These are phyloP conservation scores for Arthrinium puccinioides DNA, from an alignment of 2,329 filamentous ascomycete genomes.

Conservation along the genomic window DNA sequence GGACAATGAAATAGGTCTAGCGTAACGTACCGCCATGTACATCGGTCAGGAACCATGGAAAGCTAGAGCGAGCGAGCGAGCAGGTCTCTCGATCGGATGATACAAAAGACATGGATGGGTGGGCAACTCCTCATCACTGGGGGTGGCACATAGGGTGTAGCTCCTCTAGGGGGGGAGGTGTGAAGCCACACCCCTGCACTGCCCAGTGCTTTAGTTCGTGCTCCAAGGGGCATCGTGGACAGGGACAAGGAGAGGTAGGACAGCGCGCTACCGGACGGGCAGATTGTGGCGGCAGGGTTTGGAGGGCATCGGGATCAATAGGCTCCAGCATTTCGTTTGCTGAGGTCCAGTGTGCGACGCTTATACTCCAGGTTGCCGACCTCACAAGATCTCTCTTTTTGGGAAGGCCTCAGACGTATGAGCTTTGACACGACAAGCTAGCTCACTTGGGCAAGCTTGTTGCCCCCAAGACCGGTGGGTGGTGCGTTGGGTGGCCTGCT, in stretches of 20 bases:
- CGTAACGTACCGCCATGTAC: conserved; percentile 1
- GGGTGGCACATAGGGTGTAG: background rate
- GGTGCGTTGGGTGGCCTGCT: too few species aligned
- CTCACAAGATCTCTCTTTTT: too few species aligned
- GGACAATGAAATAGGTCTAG: conserved; percentile 2
- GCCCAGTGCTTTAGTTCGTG: conserved; percentile 2
- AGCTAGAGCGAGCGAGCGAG: background rate
- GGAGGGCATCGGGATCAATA: conserved; percentile 7
- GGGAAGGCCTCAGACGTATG: too few species aligned
- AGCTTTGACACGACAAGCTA: too few species aligned
- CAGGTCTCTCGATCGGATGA: background rate
- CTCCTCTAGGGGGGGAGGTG: background rate
- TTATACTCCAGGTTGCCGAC: too few species aligned
- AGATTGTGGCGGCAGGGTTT: conserved; percentile 2
- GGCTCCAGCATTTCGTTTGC: conserved; percentile 8
- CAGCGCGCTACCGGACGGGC: background rate
- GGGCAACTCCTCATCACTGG: background rate
- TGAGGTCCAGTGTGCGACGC: conserved; percentile 1
- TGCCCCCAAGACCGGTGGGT: too few species aligned
- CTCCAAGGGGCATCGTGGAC: too few species aligned
- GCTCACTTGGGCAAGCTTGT: too few species aligned
- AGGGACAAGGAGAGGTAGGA: background rate
- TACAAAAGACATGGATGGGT: conserved; percentile 4
- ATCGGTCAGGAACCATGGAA: background rate
- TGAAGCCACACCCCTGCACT: conserved; percentile 1